Percentiles rank a stretch among this genome's conserved stretches.
phyloP scores from a whole-genome alignment of 805 yeast species.

The Martiniozyma abietophila region DNA sequence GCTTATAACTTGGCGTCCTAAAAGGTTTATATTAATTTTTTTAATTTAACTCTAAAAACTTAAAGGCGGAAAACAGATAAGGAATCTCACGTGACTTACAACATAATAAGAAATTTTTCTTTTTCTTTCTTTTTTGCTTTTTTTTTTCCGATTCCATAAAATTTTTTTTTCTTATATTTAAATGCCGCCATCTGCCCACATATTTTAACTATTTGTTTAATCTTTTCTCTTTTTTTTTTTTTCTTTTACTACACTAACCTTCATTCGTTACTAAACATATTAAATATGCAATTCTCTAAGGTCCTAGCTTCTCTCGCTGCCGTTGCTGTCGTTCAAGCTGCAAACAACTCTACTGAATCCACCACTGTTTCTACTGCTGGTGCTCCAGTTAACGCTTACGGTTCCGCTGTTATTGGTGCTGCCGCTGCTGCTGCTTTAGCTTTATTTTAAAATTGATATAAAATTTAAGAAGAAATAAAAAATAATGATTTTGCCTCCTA shows the following conservation, averaged over 20 bases:
- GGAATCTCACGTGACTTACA: too few relatives aligned
- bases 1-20: too few relatives aligned
- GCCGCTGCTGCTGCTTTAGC: conserved; percentile 77
- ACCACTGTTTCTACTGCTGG: conserved; percentile 36
- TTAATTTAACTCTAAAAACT: too few relatives aligned
- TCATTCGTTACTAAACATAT: conserved; percentile 1
- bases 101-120: too few relatives aligned
- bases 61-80: too few relatives aligned
- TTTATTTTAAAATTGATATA: conserved; percentile 24
- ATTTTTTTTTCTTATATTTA: not conserved
- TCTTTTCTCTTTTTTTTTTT: conserved; percentile 1
- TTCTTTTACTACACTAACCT: not conserved
- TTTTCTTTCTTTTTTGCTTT: not conserved
- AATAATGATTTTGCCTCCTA: too few relatives aligned
- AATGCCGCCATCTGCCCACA: not conserved
- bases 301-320: conserved; percentile 63
- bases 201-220: not conserved
- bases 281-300: conserved; percentile 63
- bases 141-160: not conserved
- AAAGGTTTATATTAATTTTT: too few relatives aligned
- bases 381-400: conserved; percentile 33
- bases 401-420: conserved; percentile 74
- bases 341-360: conserved; percentile 31
- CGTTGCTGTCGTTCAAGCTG: conserved; percentile 60
- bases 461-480: too few relatives aligned